Conservation (phyloP, 495 filamentous ascomycete species). For the Cryomyces minteri region DNA sequence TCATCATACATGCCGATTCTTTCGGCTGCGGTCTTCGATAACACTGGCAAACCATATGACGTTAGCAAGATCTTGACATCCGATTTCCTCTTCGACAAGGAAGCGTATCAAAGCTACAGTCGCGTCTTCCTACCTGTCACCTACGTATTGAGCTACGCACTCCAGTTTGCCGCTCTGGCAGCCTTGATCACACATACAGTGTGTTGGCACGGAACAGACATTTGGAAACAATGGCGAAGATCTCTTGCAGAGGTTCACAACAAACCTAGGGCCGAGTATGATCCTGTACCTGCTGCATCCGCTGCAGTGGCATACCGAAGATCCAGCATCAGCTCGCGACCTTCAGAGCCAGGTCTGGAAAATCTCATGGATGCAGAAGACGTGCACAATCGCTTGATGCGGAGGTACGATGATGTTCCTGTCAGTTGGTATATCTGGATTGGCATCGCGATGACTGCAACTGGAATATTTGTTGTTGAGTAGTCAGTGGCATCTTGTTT, state of each 20-base stretch:
- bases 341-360: conserved; percentile 23
- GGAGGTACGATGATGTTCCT: conserved; percentile 54
- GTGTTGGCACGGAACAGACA: conserved; percentile 54
- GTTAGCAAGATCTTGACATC: conserved; percentile 50
- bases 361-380: conserved; percentile 48
- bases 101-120: conserved; percentile 54
- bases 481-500: conserved; percentile 28
- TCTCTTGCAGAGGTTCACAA: conserved; percentile 11
- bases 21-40: conserved; percentile 61
- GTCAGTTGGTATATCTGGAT: conserved; percentile 58
- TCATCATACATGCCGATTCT: conserved; percentile 69
- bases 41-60: conserved; percentile 57
- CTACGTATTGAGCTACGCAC: conserved; percentile 58
- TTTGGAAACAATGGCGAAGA: conserved; percentile 39
- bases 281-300: conserved; percentile 6
- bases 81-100: conserved; percentile 49
- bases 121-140: conserved; percentile 65
- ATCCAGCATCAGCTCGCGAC: background rate
- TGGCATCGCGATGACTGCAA: conserved; percentile 47
- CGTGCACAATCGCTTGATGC: conserved; percentile 64
- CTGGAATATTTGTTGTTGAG: conserved; percentile 72
- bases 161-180: conserved; percentile 61
- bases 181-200: conserved; percentile 48
- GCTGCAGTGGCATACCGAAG: background rate
- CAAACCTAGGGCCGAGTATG: conserved; percentile 7